Conservation (phyloP, 2,329 filamentous ascomycete species). For the Ophiostoma novo-ulmi region DNA sequence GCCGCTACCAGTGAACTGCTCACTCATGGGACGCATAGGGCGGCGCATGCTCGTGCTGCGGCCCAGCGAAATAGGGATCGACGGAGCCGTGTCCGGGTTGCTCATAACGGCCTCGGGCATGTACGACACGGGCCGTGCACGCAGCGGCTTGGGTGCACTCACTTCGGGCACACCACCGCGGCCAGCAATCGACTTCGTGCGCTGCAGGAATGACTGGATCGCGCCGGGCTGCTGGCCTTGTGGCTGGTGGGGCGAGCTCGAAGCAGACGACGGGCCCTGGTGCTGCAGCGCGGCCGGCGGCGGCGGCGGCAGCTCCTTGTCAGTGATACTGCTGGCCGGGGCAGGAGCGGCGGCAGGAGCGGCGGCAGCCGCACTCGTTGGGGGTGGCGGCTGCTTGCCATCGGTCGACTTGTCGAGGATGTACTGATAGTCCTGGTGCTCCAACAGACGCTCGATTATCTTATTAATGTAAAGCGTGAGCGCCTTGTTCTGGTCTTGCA, state of each 20-base stretch:
- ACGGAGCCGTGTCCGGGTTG: conserved; percentile 69
- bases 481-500: conserved; percentile 95
- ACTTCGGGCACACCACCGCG: conserved; percentile 31
- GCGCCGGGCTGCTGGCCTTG: conserved; percentile 62
- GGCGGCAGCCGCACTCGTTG: conserved; percentile 52
- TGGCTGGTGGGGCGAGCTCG: conserved; percentile 26
- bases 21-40: conserved; percentile 52
- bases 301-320: conserved; percentile 81
- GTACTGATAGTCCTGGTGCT: conserved; percentile 91
- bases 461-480: conserved; percentile 97
- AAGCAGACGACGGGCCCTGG: conserved; percentile 37
- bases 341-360: conserved; percentile 40
- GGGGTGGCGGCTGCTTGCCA: conserved; percentile 44
- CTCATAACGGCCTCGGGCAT: conserved; percentile 45
- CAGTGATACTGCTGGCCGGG: conserved; percentile 44
- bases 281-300: conserved; percentile 42
- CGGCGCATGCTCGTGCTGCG: conserved; percentile 52
- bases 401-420: conserved; percentile 79
- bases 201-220: conserved; percentile 51
- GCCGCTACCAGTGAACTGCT: conserved; percentile 49
- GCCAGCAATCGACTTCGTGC: conserved; percentile 56
- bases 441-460: conserved; percentile 90
- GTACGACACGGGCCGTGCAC: conserved; percentile 53
- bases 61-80: conserved; percentile 62
- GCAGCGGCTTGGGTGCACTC: conserved; percentile 31